These are phyloP conservation scores for Choiromyces venosus DNA, from an alignment of 495 filamentous ascomycete genomes.

Conservation along the genomic window DNA sequence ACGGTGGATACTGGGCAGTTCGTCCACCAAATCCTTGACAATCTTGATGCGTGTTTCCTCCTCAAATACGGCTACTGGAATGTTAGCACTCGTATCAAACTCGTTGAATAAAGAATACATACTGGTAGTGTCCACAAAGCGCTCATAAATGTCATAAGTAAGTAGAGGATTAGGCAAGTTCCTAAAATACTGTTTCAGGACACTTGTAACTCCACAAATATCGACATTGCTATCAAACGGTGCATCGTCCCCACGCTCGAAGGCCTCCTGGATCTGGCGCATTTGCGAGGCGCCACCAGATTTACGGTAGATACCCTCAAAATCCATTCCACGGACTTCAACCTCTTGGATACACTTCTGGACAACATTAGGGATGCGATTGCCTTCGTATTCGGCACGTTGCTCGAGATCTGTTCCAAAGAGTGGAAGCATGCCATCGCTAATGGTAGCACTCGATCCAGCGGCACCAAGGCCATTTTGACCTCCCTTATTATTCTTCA, in stretches of 20 bases:
- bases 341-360: slow-evolving; percentile 96
- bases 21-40: slow-evolving; percentile 63
- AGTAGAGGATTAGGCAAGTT: slow-evolving; percentile 87
- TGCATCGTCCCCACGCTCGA: slow-evolving; percentile 74
- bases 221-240: slow-evolving; percentile 93
- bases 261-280: slow-evolving; percentile 80
- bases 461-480: slow-evolving; percentile 29
- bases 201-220: slow-evolving; percentile 92
- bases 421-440: slow-evolving; percentile 47
- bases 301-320: slow-evolving; percentile 98
- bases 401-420: slow-evolving; percentile 88
- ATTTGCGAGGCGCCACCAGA: slow-evolving; percentile 83
- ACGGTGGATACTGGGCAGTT: slow-evolving; percentile 73
- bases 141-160: slow-evolving; percentile 88
- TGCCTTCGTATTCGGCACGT: slow-evolving; percentile 81
- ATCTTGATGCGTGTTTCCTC: slow-evolving; percentile 59
- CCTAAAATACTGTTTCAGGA: slow-evolving; percentile 96
- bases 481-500: slow-evolving; percentile 31
- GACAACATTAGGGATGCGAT: slow-evolving; percentile 82
- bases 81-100: slow-evolving; percentile 22
- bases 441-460: slow-evolving; percentile 23
- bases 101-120: slow-evolving; percentile 40
- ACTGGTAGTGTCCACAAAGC: slow-evolving; percentile 71
- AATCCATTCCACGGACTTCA: slow-evolving; percentile 91
- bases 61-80: slow-evolving; percentile 49